Conservation (phyloP, 1,139 yeast genomes). For the Magnusiomyces suaveolens region DNA sequence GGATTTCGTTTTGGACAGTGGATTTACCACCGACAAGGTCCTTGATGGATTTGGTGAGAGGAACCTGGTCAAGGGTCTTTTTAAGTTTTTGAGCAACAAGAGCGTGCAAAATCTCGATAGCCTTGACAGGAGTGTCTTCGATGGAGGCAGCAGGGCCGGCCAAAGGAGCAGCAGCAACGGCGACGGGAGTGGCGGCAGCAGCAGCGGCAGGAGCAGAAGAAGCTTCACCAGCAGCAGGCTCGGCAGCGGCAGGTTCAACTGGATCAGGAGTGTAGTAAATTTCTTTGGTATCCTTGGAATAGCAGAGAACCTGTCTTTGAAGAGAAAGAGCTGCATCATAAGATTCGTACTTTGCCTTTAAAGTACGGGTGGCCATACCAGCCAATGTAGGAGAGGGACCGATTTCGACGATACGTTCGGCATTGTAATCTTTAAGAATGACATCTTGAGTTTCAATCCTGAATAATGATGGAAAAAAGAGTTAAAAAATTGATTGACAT, state of each 20-base stretch:
- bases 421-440: slow-evolving; percentile 82
- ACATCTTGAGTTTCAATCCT: slow-evolving; percentile 98
- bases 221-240: slow-evolving; percentile 37
- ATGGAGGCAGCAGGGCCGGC: slow-evolving; percentile 73
- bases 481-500: no score
- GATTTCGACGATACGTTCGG: slow-evolving; percentile 94
- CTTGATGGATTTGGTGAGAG: slow-evolving; percentile 87
- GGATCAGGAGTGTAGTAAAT: slow-evolving; percentile 94
- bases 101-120: slow-evolving; percentile 71
- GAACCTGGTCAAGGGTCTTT: slow-evolving; percentile 76
- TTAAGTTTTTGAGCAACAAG: slow-evolving; percentile 92
- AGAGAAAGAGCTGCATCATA: slow-evolving; percentile 95
- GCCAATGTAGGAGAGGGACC: slow-evolving; percentile 99
- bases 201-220: slow-evolving; percentile 35
- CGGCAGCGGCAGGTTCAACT: no score
- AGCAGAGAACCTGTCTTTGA: slow-evolving; percentile 93
- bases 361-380: slow-evolving; percentile 96
- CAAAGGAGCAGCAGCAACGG: slow-evolving; percentile 52
- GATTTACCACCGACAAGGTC: slow-evolving; percentile 98
- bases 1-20: slow-evolving; percentile 93
- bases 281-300: slow-evolving; percentile 90
- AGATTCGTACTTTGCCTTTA: slow-evolving; percentile 91
- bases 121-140: slow-evolving; percentile 84
- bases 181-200: slow-evolving; percentile 42
- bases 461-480: no score